Evolutionary conservation across 306 rosid species (phyloP).

Genomic region (Vigna angularis): DNA sequence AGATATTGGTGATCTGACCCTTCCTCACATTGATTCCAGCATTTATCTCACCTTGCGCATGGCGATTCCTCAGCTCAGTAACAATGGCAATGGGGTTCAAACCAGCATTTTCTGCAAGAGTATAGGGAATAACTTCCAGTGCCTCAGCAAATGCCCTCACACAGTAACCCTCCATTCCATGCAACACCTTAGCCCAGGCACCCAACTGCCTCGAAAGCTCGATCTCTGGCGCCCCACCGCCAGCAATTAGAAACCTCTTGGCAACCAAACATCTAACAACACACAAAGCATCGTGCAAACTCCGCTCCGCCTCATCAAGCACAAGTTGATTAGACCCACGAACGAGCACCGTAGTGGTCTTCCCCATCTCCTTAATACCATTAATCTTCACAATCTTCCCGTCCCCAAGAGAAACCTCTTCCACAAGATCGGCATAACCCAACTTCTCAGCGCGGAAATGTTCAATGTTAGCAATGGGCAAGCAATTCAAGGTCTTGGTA

Average conservation of each 20-base stretch:
- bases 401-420: constrained; percentile 90
- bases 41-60: constrained; percentile 93
- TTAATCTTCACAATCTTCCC: constrained; percentile 93
- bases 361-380: constrained; percentile 95
- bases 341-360: constrained; percentile 85
- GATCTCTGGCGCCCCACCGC: constrained; percentile 98
- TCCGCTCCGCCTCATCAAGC: constrained; percentile 92
- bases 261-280: constrained; percentile 94
- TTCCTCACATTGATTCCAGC: constrained; percentile 98
- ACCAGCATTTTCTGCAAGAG: constrained; percentile 96
- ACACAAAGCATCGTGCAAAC: constrained; percentile 96
- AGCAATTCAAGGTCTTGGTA: constrained; percentile 89
- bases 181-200: constrained; percentile 98
- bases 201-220: constrained; percentile 97
- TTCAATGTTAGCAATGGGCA: constrained; percentile 92
- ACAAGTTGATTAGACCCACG: constrained; percentile 92
- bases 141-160: constrained; percentile 91
- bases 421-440: constrained; percentile 91
- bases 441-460: constrained; percentile 91
- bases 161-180: constrained; percentile 99
- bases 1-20: constrained; percentile 97
- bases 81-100: constrained; percentile 89
- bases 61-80: constrained; percentile 97
- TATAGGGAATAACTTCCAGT: constrained; percentile 96
- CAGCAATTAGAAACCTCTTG: constrained; percentile 91